Evolutionary conservation across 2,329 filamentous ascomycete species (phyloP).

Genomic region (Curvularia eragrostidis): DNA sequence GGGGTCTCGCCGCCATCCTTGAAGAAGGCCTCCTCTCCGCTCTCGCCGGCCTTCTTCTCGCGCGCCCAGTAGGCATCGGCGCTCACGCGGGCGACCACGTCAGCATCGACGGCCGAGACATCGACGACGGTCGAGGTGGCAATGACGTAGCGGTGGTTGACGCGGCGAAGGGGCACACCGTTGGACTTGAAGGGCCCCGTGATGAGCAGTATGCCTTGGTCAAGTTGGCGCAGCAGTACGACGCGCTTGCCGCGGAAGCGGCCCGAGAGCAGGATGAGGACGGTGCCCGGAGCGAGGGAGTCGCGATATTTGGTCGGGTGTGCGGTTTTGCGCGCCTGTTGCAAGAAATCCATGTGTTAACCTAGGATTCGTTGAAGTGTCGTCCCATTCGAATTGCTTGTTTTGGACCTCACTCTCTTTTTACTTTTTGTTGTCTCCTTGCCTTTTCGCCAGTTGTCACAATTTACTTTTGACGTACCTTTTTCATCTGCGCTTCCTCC

Average conservation of each 20-base stretch:
- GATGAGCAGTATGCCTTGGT: constrained; percentile 95
- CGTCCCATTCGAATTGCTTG: not conserved
- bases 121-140: constrained; percentile 85
- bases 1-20: constrained; percentile 94
- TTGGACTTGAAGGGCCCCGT: constrained; percentile 99
- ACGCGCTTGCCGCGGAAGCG: constrained; percentile 99
- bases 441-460: not conserved
- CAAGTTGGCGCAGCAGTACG: constrained; percentile 93
- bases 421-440: not conserved
- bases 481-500: constrained; percentile 86
- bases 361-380: constrained; percentile 10
- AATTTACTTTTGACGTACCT: constrained; percentile 73
- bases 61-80: constrained; percentile 89
- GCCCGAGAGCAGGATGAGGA: constrained; percentile 98
- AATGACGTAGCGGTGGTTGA: constrained; percentile 93
- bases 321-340: constrained; percentile 89
- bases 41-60: constrained; percentile 75
- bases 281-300: constrained; percentile 88
- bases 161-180: constrained; percentile 91
- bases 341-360: constrained; percentile 17
- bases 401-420: not conserved
- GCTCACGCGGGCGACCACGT: constrained; percentile 77
- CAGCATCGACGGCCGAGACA: constrained; percentile 77
- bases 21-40: constrained; percentile 90
- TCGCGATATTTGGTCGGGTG: constrained; percentile 86